Conservation (phyloP, 345 rosid species). For the Physaria fendleri region DNA sequence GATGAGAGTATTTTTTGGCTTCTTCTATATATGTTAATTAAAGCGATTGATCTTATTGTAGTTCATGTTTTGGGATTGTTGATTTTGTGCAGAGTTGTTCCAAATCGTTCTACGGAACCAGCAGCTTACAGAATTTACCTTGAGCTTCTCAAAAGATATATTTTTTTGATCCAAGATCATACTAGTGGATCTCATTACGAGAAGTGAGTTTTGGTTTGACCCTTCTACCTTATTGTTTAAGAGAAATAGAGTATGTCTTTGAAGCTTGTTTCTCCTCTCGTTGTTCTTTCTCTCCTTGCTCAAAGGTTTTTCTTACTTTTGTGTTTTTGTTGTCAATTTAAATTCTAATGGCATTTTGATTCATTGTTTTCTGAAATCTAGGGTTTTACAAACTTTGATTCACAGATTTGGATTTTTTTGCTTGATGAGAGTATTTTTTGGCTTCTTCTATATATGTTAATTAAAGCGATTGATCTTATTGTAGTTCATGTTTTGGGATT, state of each 20-base stretch:
- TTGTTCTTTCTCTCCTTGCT: slow-evolving; percentile 76
- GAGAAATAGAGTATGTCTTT: too few relatives aligned
- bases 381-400: too few relatives aligned
- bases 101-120: slow-evolving; percentile 47
- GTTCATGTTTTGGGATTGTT: slow-evolving; percentile 2
- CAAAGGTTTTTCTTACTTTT: too few relatives aligned
- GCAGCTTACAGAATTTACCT: slow-evolving; percentile 78
- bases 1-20: too few relatives aligned
- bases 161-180: slow-evolving; percentile 47
- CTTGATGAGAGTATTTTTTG: too few relatives aligned
- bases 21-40: too few relatives aligned
- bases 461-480: neutral
- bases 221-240: slow-evolving; percentile 11
- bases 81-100: slow-evolving; percentile 49
- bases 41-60: neutral
- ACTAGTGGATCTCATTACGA: slow-evolving; percentile 44
- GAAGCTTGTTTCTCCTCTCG: slow-evolving; percentile 68
- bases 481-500: neutral
- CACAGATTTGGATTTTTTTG: too few relatives aligned
- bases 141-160: slow-evolving; percentile 77
- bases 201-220: slow-evolving; percentile 44
- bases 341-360: too few relatives aligned
- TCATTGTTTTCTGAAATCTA: neutral
- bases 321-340: too few relatives aligned
- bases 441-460: too few relatives aligned